Evolutionary conservation across 495 filamentous ascomycete genomes (phyloP).

Genomic region (Astrocystis sublimbata): DNA sequence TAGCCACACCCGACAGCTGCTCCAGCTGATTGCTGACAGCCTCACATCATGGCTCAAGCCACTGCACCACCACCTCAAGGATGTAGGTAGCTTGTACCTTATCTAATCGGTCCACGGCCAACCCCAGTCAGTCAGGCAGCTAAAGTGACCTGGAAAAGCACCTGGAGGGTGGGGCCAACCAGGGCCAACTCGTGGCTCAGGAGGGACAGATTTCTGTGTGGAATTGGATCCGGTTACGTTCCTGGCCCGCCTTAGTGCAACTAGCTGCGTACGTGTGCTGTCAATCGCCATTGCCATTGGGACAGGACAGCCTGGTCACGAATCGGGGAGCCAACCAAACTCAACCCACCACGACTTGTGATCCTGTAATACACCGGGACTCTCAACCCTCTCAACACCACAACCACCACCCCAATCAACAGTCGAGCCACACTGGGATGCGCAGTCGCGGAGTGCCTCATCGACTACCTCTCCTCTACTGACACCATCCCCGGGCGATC

Average conservation of each 20-base stretch:
- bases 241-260: no score
- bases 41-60: neutral
- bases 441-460: slow-evolving; percentile 24
- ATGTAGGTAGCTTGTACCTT: no score
- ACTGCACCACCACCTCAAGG: no score
- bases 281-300: slow-evolving; percentile 12
- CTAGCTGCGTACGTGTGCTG: neutral
- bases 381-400: slow-evolving; percentile 1
- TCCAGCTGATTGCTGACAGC: no score
- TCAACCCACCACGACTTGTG: slow-evolving; percentile 2
- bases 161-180: neutral
- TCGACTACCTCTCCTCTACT: slow-evolving; percentile 26
- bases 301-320: slow-evolving; percentile 21
- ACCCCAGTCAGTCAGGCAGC: neutral
- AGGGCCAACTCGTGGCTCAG: slow-evolving; percentile 27
- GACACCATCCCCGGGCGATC: slow-evolving; percentile 9
- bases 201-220: slow-evolving; percentile 38
- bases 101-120: neutral
- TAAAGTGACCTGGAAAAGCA: neutral
- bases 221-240: no score
- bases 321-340: no score
- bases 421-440: slow-evolving; percentile 23
- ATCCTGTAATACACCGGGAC: neutral
- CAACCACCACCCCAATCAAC: neutral
- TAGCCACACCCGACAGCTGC: no score